Base-by-base conservation (phyloP, 495 filamentous ascomycete species). In the Neurospora sp. region DNA sequence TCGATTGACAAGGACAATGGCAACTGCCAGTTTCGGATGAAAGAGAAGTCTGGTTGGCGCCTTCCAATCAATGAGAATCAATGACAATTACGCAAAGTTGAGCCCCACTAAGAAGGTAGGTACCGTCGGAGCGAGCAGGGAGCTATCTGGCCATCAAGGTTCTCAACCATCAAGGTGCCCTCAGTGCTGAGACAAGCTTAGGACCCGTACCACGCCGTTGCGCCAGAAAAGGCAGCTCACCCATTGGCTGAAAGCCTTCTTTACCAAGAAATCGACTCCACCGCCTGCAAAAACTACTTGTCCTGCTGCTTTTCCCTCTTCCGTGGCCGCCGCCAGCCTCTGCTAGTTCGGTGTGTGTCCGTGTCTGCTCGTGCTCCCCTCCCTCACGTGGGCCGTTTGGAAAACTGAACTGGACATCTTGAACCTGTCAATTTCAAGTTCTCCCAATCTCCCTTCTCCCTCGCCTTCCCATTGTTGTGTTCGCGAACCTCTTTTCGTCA, bases 271-370 rank as follows among this genome's bases (percentile, higher is more conserved):
- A 66, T 8, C 53, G 27, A 66, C 42, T 48, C 70, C 40, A 71
- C 59, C 35, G n/a, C 46, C 27, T 59, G 35, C 70, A 71, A 18
- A 20, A 46, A 46, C 40, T 27, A 31, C 37, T 73, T 73, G 38
- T 41, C 69, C 68, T 72, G 14, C 48, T 72, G 38, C 12, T 41
- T 72, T 40, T 73, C 39, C 46, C 69, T 46, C 59, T 41, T 16
- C 48, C 38, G 71, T 72, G 44, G 71, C 20, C 68, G 14, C 16
- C 53, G 38, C 44, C 42, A 61, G 70, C 59, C 16, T 59, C 46
- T 39, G 27, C 53, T 31, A 31, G 27, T 31, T 66, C 53, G 53
- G 53, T 61, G 27, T 61, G 53, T 35, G 22, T 35, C 22, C 53
- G 53, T 31, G 53, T 61, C 22, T 61, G 22, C 22, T 61, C 22